Base-by-base conservation (phyloP, 805 yeast species). In the Ogataea allantospora region DNA sequence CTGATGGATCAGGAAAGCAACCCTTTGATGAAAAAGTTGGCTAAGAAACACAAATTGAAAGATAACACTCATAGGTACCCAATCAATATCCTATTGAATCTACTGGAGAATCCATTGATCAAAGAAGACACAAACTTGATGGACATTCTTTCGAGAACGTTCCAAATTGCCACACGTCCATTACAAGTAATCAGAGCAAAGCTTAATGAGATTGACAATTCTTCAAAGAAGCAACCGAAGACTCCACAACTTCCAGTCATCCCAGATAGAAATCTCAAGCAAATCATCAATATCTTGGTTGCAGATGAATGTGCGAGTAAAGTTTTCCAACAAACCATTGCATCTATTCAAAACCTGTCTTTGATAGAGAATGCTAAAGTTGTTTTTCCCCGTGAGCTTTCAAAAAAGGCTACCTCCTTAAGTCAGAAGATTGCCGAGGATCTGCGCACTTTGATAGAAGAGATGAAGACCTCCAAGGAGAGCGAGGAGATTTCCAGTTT, bases 301-400 rank as follows among this genome's bases (percentile, higher is more conserved):
- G 76, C 91, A 1, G 87, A 85, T 53, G 95, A 89, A 39, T 88
- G 96, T 55, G 79, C 89, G 23, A 81, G 86, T 46, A 75, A 82
- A 28, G 86, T 95, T 0, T 88, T 89, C 65, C 88, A 88, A 51
- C 85, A 88, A 55, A 80, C 89, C 0, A 70, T 89, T 35, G 77
- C 85, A 43, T 77, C 88, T 1, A 84, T 89, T 80, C 89, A 83
- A 48, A 81, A 84, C 53, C 58, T 89, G 30, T 75, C 87, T 0
- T 65, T 72, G 12, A 59, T 88, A 14, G 71, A 75, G 2, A 73
- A 75, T 40, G 82, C 88, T 3, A 78, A 76, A 46, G 68, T 69
- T 28, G 70, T 80, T 0, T 84, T 88, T 54, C 81, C 93, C 0
- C 54, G 64, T 15, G 88, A 84, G 44, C 65, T 88, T 16, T 77